These are phyloP conservation scores for Aegilops sharonensis DNA, from an alignment of 176 grass and related monocot genomes.

Conservation along the genomic window DNA sequence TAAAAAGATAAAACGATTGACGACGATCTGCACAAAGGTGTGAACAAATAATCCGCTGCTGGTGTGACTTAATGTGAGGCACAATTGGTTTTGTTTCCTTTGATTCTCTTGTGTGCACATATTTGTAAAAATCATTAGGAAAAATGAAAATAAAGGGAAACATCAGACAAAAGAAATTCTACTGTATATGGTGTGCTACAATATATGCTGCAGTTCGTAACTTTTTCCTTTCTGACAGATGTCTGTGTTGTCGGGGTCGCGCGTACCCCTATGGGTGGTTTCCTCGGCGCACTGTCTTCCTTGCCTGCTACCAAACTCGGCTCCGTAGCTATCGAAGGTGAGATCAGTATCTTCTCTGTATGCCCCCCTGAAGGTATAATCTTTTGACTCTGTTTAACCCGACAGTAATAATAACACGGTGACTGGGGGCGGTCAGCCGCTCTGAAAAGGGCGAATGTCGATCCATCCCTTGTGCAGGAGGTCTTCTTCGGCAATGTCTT, in stretches of 20 bases:
- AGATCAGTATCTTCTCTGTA: not conserved
- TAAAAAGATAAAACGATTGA: not conserved
- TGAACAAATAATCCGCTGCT: not conserved
- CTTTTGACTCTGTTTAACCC: not conserved
- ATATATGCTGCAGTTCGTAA: not conserved
- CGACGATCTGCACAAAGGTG: not conserved
- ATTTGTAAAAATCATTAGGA: too few species aligned
- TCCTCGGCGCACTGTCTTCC: conserved; percentile 81
- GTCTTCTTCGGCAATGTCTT: conserved; percentile 91
- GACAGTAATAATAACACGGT: conserved; percentile 18
- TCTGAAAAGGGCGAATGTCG: conserved; percentile 68
- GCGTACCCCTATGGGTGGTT: conserved; percentile 84
- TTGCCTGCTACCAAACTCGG: conserved; percentile 88
- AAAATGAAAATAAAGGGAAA: not conserved
- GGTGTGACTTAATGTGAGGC: not conserved
- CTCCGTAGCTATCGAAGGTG: conserved; percentile 57
- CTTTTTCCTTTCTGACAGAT: conserved; percentile 49
- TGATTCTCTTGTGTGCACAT: not conserved
- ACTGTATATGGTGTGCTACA: not conserved
- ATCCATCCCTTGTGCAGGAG: conserved; percentile 81
- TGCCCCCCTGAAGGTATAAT: not conserved
- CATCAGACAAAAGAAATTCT: not conserved
- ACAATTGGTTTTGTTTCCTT: not conserved
- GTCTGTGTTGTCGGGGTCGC: conserved; percentile 84
- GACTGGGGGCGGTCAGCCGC: conserved; percentile 45